Percentiles rank a stretch among this genome's conserved stretches.
Conservation (phyloP, 148 eudicot species). For the Rhododendron henanense region DNA sequence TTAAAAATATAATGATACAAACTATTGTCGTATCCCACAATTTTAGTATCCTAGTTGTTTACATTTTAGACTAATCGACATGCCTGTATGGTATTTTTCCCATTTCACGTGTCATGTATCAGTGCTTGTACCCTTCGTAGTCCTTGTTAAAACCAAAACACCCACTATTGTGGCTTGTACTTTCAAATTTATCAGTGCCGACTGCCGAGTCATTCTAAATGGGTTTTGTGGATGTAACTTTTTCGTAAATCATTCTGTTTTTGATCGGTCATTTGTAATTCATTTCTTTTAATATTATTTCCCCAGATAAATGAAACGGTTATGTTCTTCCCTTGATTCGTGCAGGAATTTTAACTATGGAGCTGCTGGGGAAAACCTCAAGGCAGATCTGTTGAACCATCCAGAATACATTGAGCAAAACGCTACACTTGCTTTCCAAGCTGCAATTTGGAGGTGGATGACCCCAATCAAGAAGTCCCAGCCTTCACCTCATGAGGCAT, state of each 20-base stretch:
- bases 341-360: conserved; percentile 92
- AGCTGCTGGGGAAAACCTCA: conserved; percentile 55
- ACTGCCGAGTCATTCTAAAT: neutral
- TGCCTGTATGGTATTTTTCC: neutral
- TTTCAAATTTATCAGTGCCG: neutral
- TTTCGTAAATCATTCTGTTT: neutral
- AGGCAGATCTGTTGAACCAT: conserved; percentile 69
- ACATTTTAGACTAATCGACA: too few relatives aligned
- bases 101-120: neutral
- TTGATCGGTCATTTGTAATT: neutral
- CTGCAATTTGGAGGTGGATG: conserved; percentile 91
- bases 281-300: neutral
- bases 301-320: neutral
- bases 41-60: too few relatives aligned
- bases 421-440: conserved; percentile 82
- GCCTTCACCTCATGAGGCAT: conserved; percentile 81
- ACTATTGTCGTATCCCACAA: neutral
- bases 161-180: neutral
- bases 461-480: conserved; percentile 66
- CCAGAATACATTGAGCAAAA: conserved; percentile 94
- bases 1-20: neutral
- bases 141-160: neutral
- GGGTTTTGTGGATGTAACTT: neutral
- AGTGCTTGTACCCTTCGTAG: neutral
- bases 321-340: neutral